A percentile compares a stretch with the other conserved stretches of the same genome.
phyloP scores from a whole-genome alignment of 2,329 filamentous ascomycete species.

The Fonsecaea pedrosoi region DNA sequence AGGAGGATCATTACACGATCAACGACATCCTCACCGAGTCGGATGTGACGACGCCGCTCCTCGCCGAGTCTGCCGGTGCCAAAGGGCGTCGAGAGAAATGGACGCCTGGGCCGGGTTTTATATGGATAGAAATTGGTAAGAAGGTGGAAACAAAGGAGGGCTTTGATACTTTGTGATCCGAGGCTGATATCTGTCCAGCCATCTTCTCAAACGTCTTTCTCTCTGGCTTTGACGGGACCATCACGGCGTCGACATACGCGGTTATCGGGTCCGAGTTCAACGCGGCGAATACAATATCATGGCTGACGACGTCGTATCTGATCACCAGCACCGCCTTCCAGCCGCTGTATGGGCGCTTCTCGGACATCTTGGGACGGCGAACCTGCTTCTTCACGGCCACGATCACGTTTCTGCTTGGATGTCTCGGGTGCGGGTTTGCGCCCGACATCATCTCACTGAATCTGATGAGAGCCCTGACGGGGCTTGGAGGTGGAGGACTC shows the following conservation, averaged over 20 bases:
- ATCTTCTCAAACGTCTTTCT: slow-evolving; percentile 71
- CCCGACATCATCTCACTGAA: slow-evolving; percentile 65
- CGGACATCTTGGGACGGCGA: slow-evolving; percentile 68
- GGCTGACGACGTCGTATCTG: slow-evolving; percentile 68
- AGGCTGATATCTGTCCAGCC: slow-evolving; percentile 44
- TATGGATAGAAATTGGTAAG: slow-evolving; percentile 63
- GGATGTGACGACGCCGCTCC: slow-evolving; percentile 19
- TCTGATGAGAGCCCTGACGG: slow-evolving; percentile 65
- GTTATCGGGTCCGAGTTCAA: slow-evolving; percentile 57
- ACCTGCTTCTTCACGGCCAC: slow-evolving; percentile 63
- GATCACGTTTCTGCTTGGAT: slow-evolving; percentile 60
- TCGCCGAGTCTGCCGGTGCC: slow-evolving; percentile 2
- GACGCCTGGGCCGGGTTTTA: slow-evolving; percentile 51
- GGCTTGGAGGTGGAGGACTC: slow-evolving; percentile 68
- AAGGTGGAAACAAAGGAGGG: slow-evolving; percentile 6
- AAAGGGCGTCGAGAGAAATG: slow-evolving; percentile 38
- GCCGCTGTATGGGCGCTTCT: slow-evolving; percentile 68
- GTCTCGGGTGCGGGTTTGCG: slow-evolving; percentile 66
- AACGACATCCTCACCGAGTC: slow-evolving; percentile 20
- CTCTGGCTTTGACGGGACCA: slow-evolving; percentile 59
- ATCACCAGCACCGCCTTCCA: slow-evolving; percentile 71
- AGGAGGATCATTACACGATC: neutral
- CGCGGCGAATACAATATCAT: slow-evolving; percentile 54
- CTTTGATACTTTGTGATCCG: neutral
- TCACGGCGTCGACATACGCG: slow-evolving; percentile 54